phyloP scores from a whole-genome alignment of 192 early-diverging fungal species.

The Gaertneriomyces sp. region DNA sequence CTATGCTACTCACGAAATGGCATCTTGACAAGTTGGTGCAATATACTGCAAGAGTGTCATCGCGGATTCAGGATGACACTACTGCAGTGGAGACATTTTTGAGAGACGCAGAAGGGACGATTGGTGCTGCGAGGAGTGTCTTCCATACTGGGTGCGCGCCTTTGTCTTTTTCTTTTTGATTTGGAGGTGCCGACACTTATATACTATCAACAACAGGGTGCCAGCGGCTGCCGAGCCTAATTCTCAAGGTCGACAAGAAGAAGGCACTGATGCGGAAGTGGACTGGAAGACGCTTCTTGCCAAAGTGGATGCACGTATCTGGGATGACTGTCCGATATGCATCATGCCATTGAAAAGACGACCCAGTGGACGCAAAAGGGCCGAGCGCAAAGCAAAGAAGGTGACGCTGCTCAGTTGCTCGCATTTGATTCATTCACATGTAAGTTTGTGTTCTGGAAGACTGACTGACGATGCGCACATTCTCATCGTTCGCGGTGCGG shows the following conservation, averaged over 20 bases:
- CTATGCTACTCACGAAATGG: slow-evolving; percentile 12
- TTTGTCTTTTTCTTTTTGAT: not conserved
- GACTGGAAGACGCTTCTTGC: not conserved
- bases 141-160: not conserved
- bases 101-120: not conserved
- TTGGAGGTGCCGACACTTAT: no score
- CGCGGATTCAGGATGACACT: not conserved
- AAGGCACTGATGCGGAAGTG: not conserved
- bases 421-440: slow-evolving; percentile 17
- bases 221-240: not conserved
- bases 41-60: not conserved
- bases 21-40: slow-evolving; percentile 19
- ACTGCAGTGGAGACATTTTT: not conserved
- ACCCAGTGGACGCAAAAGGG: not conserved
- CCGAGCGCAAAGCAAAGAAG: not conserved
- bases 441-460: not conserved
- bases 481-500: not conserved
- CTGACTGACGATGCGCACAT: not conserved
- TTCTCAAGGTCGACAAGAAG: not conserved
- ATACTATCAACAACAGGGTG: not conserved
- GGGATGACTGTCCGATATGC: slow-evolving; percentile 24
- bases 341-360: slow-evolving; percentile 6
- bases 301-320: not conserved
- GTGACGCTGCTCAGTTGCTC: slow-evolving; percentile 22
- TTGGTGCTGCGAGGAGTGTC: not conserved